Percentiles rank a stretch among this genome's conserved stretches.
Conservation (phyloP, 2,329 filamentous ascomycete species). For the Mariannaea sp. region DNA sequence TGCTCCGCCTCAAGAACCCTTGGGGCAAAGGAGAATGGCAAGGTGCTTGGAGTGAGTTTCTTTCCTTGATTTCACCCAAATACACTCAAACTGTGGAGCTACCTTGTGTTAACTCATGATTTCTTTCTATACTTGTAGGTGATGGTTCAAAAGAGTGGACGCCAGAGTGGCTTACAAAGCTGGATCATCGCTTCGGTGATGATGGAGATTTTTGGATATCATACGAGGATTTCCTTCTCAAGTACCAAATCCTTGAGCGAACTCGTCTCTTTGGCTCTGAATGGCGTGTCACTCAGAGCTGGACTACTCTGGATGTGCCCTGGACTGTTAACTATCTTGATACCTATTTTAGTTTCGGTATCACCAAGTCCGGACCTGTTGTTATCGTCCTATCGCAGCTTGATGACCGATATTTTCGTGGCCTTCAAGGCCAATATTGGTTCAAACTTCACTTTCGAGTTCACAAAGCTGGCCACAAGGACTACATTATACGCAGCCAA, state of each 20-base stretch:
- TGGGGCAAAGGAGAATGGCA: conserved; percentile 85
- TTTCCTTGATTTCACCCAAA: no score
- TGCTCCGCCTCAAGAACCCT: conserved; percentile 73
- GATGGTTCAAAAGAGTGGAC: conserved; percentile 88
- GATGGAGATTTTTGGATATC: conserved; percentile 71
- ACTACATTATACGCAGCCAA: conserved; percentile 61
- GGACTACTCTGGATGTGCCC: conserved; percentile 58
- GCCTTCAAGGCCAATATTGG: conserved; percentile 60
- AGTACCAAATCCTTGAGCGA: conserved; percentile 62
- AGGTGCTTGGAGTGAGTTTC: conserved; percentile 71
- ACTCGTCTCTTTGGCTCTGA: conserved; percentile 62
- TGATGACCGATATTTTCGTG: conserved; percentile 61
- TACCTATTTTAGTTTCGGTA: conserved; percentile 55
- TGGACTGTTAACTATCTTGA: conserved; percentile 62
- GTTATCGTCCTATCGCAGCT: conserved; percentile 63
- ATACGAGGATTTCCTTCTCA: conserved; percentile 62
- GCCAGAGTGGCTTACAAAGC: conserved; percentile 73
- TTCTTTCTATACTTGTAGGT: conserved; percentile 42
- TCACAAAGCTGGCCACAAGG: conserved; percentile 54
- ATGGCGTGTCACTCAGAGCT: conserved; percentile 55
- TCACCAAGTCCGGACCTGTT: conserved; percentile 54
- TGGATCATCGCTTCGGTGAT: conserved; percentile 76
- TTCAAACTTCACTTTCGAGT: conserved; percentile 61
- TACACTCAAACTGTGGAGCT: no score
- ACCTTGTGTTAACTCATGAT: conserved; percentile 27